Evolutionary conservation across 352 stramenopile genomes (phyloP), one percentile per base, ranked within the genome.

Genomic region (Pythium brassicae): DNA sequence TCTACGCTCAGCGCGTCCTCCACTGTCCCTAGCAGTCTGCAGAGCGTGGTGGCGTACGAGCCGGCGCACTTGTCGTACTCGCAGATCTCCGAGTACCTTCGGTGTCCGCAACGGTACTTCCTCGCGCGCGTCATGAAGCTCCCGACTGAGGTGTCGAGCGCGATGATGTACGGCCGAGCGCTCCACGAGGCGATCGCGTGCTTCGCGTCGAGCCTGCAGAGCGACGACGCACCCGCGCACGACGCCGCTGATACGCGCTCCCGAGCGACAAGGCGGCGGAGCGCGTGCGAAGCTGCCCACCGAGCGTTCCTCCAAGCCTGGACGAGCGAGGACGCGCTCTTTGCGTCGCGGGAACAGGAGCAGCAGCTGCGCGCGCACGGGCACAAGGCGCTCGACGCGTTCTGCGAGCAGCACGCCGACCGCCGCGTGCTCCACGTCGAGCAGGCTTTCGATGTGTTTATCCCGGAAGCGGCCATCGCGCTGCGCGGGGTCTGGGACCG

Each of bases 31-130:
- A 40, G 26, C 19, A 53, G 25, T 25, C 14, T 29, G 43, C 43
- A 8, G 11, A 25, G 22, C 43, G 9, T 22, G 8, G 11, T 46
- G 8, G 12, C 35, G 20, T 89, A 78, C 51, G 51, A 86, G 19
- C 78, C 81, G 11, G 32, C 63, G 1, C 82, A 94, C 50, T 60
- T 94, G 50, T 94, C 84, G 34, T 94, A 88, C 50, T 84, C 84
- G 12, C 84, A 94, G 47, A 86, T 94, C 40, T 71, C 75, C 23
- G 80, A 92, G 65, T 94, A 92, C 48, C 61, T 79, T 19, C 78
- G 84, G 17, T 94, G 84, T 62, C 84, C 84, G 9, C 78, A 92
- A 29, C 72, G 79, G 11, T 94, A 94, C 57, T 92, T 86, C 52
- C 59, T 94, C 32, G 56, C 68, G n/a, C 82, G 84, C 9, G 72